A percentile compares a stretch with the other conserved stretches of the same genome.
These are phyloP conservation scores for Ambrosiella beaveri DNA, from an alignment of 2,329 filamentous ascomycete genomes.

Conservation along the genomic window DNA sequence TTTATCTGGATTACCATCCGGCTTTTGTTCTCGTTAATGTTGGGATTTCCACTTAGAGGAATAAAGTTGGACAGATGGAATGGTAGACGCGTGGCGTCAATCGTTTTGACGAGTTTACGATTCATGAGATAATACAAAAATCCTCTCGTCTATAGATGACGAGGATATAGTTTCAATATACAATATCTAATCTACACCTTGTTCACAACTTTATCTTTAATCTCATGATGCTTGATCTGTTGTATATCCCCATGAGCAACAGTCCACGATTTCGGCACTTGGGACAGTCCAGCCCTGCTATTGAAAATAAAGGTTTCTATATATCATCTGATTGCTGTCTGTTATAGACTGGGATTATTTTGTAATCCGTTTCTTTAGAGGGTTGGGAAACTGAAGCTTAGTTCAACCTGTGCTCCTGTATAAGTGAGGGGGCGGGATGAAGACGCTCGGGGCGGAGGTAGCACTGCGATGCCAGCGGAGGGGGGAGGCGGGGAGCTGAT, in stretches of 20 bases:
- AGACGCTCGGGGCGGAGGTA: neutral
- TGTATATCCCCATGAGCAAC: no score
- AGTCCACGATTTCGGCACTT: no score
- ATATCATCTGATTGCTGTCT: no score
- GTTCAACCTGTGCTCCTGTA: no score
- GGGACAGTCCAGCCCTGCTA: no score
- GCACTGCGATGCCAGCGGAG: neutral
- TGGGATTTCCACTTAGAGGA: neutral
- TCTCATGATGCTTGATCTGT: no score
- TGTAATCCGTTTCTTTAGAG: neutral
- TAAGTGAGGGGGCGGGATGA: neutral
- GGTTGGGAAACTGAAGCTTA: neutral
- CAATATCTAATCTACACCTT: neutral
- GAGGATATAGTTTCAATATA: neutral
- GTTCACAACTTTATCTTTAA: no score
- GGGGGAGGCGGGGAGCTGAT: neutral
- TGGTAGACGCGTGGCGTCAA: neutral
- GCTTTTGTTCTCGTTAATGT: neutral
- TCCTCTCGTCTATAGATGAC: neutral
- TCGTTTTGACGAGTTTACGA: conserved; percentile 3
- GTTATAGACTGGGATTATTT: neutral
- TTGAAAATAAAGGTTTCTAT: no score
- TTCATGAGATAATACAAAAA: neutral
- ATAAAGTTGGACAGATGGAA: neutral
- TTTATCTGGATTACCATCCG: neutral